Percentiles rank a stretch among this genome's conserved stretches.
phyloP scores from a whole-genome alignment of 2,329 filamentous ascomycete genomes.

The Helotiales sp. region DNA sequence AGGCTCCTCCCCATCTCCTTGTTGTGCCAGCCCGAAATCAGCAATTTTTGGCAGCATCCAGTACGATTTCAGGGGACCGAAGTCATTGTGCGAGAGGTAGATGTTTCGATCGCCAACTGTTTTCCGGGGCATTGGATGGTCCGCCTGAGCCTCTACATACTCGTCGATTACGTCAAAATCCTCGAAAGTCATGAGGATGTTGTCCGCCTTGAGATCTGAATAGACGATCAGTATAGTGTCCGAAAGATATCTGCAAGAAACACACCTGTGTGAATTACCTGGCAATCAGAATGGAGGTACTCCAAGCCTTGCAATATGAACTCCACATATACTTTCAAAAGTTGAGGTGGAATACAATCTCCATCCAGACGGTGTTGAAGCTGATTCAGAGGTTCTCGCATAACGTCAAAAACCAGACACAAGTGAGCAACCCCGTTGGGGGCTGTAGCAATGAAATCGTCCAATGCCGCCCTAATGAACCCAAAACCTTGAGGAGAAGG shows the following conservation, averaged over 20 bases:
- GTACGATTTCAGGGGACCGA: constrained; percentile 15
- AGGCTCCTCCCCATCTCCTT: constrained; percentile 9
- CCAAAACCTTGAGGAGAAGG: constrained; percentile 7
- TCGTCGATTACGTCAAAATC: constrained; percentile 18
- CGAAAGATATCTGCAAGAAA: too few relatives aligned
- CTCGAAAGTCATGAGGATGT: constrained; percentile 24
- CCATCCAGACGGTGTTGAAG: constrained; percentile 10
- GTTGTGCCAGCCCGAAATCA: constrained; percentile 64
- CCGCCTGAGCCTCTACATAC: constrained; percentile 14
- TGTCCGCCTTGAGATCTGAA: constrained; percentile 22
- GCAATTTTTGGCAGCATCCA: constrained; percentile 69
- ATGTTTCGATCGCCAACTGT: constrained; percentile 11
- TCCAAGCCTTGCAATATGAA: constrained; percentile 14
- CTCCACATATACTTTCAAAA: constrained; percentile 16
- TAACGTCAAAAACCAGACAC: constrained; percentile 14
- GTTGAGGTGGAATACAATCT: constrained; percentile 8
- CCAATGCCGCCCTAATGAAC: constrained; percentile 6
- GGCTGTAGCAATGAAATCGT: constrained; percentile 3
- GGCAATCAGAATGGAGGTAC: constrained; percentile 21
- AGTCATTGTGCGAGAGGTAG: constrained; percentile 27
- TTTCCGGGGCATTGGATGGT: constrained; percentile 23
- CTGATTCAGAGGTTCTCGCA: constrained; percentile 13
- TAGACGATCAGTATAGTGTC: neutral
- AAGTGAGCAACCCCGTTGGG: constrained; percentile 11
- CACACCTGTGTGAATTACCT: constrained; percentile 16